Base-by-base conservation (phyloP, 225 moss, liverwort and hornwort species). In the Lunularia cruciata region DNA sequence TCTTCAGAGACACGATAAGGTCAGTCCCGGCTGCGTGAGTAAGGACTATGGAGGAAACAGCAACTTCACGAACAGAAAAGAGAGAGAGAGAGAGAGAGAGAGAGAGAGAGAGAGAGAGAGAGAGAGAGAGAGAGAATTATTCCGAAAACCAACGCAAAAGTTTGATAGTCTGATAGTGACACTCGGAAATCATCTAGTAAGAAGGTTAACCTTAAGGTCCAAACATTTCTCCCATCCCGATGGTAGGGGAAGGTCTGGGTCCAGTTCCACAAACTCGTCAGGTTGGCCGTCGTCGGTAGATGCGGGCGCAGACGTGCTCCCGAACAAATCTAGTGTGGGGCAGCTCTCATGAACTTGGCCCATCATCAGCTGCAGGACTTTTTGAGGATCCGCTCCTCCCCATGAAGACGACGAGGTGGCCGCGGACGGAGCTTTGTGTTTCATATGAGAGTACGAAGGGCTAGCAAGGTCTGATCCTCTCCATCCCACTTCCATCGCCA, bases 401-500 rank as follows among this genome's bases (percentile, higher is more conserved):
- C 81, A 83, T 25, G 67, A 67, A 23, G 67, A 81, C 66, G 87
- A 84, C 69, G 75, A 81, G 4, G 64, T 58, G 8, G 22, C 26
- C 27, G 15, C 55, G 47, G 65, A 36, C 3, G 64, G 46, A 20
- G 59, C 23, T 23, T 48, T 59, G 56, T 48, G 61, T 47, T 76
- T 76, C 53, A 45, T 28, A 22, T 61, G 62, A 31, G 49, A 47
- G 33, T 49, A 82, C 55, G 83, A 30, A 14, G 63, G 63, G 12
- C 55, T 47, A 12, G 72, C 78, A 47, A 84, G 82, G 67, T 89
- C 83, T 22, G 73, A 54, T 3, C 80, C 84, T 56, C 84, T 73
- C 86, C 86, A 89, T 31, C 84, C 86, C 8, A 89, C 86, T 71
- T 89, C 89, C 86, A 88, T 88, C 72, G 78, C 79, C 65, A 89